Evolutionary conservation across 2,329 filamentous ascomycete species (phyloP), one percentile per base, ranked within the genome.

Genomic region (Beauveria australis): DNA sequence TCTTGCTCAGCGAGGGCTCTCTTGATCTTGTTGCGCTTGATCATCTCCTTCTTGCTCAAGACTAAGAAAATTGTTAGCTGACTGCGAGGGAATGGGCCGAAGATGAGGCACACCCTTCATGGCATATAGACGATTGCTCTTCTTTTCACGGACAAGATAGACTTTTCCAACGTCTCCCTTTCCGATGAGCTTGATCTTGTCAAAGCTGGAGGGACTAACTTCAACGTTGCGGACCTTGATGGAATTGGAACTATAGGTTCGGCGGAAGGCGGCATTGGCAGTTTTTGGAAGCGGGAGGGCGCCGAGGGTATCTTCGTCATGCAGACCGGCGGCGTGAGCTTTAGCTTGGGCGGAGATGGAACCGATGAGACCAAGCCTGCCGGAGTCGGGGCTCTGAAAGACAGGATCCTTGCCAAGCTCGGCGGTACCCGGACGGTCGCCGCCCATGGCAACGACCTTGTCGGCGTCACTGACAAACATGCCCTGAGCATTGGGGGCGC

Each of bases 11-110:
- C 94, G 67, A 99, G 81, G 16, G 94, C 94, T 71, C 94, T 87
- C 83, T 99, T 99, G 78, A 99, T 99, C 83, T 99, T 99, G 81
- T 99, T 99, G 62, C 94, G 89, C 80, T 99, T 99, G 76, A 99
- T 99, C 94, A 99, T 99, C 76, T 99, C 94, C 80, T 97, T 97
- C 78, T 99, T 99, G 82, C 92, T 97, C 75, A 99, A 74, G 6
- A 99, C 94, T 97, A 56, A 56, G 14, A 8, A 53, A 16, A 28
- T 33, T 49, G 59, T 53, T 52, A 40, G 58, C 24, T 57, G 19
- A 19, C 48, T 41, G 22, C 4, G 19, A 8, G 10, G 8, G 43
- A 18, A 19, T 24, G 12, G 8, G 40, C 6, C 19, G 19, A 55
- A 5, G 44, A 41, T 22, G 14, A 30, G 59, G 73, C 81, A 67